These are phyloP conservation scores for Penstemon newberryi DNA, from an alignment of 257 asterid species.

Conservation along the genomic window DNA sequence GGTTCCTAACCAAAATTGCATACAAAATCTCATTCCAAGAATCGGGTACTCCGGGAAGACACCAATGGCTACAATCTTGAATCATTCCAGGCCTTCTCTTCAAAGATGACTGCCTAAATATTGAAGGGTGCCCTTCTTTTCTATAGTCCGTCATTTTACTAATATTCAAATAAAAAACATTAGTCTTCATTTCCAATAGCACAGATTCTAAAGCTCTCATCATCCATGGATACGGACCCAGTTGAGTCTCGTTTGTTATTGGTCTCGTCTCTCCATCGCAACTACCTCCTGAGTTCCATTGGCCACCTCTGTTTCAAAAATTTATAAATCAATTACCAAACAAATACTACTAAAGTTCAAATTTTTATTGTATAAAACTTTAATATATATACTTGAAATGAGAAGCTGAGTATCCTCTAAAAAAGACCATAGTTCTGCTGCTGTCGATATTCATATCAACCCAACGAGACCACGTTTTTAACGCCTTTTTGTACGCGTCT, in stretches of 20 bases:
- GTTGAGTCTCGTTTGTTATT: slow-evolving; percentile 42
- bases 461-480: slow-evolving; percentile 66
- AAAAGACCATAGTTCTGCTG: slow-evolving; percentile 47
- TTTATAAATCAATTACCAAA: too few species aligned
- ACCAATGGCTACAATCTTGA: slow-evolving; percentile 78
- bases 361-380: not conserved
- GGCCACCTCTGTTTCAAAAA: slow-evolving; percentile 47
- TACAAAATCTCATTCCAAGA: slow-evolving; percentile 59
- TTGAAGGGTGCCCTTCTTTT: slow-evolving; percentile 70
- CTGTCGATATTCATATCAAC: slow-evolving; percentile 52
- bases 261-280: slow-evolving; percentile 57
- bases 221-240: slow-evolving; percentile 62
- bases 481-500: slow-evolving; percentile 53
- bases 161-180: slow-evolving; percentile 49
- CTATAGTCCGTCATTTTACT: slow-evolving; percentile 60
- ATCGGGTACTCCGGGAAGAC: slow-evolving; percentile 67
- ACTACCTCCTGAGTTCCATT: slow-evolving; percentile 64
- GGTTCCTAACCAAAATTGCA: slow-evolving; percentile 37
- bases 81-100: slow-evolving; percentile 27
- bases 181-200: slow-evolving; percentile 45
- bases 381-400: slow-evolving; percentile 53
- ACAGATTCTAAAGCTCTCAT: slow-evolving; percentile 52
- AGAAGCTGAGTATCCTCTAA: slow-evolving; percentile 59
- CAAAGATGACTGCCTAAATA: slow-evolving; percentile 33
- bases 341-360: not conserved